Evolutionary conservation across 2,329 filamentous ascomycete species (phyloP).

Genomic region (Exophiala spinifera): DNA sequence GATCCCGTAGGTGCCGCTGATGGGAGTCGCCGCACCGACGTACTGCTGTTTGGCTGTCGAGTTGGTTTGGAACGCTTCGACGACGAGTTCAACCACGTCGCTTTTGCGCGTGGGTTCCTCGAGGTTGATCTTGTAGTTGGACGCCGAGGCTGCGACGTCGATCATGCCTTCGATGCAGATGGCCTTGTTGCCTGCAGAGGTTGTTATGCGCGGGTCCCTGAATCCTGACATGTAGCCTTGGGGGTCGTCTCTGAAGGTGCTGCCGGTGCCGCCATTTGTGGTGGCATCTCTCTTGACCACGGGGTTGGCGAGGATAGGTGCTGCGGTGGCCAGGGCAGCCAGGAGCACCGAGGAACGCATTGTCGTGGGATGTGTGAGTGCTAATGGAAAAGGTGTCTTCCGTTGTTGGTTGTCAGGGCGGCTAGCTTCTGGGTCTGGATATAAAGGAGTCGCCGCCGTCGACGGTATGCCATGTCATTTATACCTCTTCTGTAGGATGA

Average conservation of each 20-base stretch:
- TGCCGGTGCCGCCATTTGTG: constrained; percentile 22
- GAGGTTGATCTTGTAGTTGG: constrained; percentile 5
- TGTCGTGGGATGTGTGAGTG: no score
- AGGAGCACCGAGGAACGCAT: no score
- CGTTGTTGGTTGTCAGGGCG: no score
- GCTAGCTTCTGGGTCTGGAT: no score
- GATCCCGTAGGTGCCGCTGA: constrained; percentile 19
- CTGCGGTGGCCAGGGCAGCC: no score
- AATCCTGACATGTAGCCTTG: constrained; percentile 3
- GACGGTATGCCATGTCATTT: no score
- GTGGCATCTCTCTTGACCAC: no score
- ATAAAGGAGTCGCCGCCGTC: no score
- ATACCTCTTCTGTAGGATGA: no score
- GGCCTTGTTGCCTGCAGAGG: constrained; percentile 1
- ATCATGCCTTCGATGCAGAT: constrained; percentile 9
- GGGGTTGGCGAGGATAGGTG: no score
- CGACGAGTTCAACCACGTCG: background rate
- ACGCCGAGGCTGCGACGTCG: constrained; percentile 11
- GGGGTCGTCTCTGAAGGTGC: constrained; percentile 34
- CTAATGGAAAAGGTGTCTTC: no score
- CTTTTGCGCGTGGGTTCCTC: constrained; percentile 1
- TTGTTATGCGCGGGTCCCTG: constrained; percentile 3
- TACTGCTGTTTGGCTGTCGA: background rate
- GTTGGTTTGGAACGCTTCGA: constrained; percentile 2
- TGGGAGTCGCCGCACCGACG: background rate